phyloP scores from a whole-genome alignment of 306 rosid genomes.

The Macrotyloma uniflorum region DNA sequence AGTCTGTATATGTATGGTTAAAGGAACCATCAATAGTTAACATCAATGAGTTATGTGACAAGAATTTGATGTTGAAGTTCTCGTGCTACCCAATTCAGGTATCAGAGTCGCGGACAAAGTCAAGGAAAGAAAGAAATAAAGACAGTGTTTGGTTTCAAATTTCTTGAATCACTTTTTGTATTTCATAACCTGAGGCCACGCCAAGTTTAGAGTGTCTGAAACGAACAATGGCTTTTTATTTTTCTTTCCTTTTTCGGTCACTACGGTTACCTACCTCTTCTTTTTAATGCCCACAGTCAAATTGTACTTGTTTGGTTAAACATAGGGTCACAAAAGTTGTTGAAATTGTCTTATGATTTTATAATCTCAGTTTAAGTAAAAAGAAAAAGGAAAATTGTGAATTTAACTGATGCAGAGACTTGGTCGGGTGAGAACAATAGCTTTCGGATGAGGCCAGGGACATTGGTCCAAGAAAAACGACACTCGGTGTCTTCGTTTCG shows the following conservation, averaged over 20 bases:
- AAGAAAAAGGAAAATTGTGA: not conserved
- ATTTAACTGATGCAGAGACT: not conserved
- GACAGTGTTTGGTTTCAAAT: not conserved
- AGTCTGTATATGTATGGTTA: too few species aligned
- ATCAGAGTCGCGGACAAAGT: constrained; percentile 44
- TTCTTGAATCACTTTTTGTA: not conserved
- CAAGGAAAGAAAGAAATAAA: not conserved
- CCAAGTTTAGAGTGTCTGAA: constrained; percentile 31
- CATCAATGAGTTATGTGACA: not conserved
- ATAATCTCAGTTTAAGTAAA: not conserved
- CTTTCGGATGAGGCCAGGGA: not conserved
- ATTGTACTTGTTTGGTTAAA: not conserved
- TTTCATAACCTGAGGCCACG: not conserved
- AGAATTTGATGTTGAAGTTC: not conserved
- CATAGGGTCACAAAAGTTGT: not conserved
- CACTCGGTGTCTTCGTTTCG: constrained; percentile 9
- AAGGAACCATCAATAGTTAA: not conserved
- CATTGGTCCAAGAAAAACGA: not conserved
- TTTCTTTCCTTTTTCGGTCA: not conserved
- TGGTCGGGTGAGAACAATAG: not conserved
- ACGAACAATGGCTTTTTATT: not conserved
- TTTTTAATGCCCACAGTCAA: not conserved
- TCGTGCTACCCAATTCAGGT: not conserved
- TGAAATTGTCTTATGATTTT: not conserved
- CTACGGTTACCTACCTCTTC: not conserved